Conservation (phyloP, 176 grass and related monocot species). For the Secale cereale region DNA sequence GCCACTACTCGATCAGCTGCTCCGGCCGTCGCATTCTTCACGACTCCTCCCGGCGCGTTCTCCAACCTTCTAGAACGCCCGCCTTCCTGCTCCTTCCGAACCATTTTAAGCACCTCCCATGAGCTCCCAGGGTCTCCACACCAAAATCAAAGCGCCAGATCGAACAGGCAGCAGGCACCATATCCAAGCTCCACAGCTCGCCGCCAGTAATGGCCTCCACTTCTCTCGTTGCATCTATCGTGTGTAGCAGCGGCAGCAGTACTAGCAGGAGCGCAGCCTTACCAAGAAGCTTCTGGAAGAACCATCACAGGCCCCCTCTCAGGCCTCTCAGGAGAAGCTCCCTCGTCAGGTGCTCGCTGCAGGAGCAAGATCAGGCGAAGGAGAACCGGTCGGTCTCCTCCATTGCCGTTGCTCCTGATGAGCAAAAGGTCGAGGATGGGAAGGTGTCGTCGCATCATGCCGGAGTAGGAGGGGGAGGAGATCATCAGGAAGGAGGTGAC, state of each 20-base stretch:
- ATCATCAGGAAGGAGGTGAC: not conserved
- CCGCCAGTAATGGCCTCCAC: slow-evolving; percentile 54
- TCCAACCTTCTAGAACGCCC: slow-evolving; percentile 44
- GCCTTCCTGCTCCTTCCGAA: not conserved
- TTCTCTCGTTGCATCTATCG: slow-evolving; percentile 17
- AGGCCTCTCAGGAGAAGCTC: not conserved
- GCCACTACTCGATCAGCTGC: not conserved
- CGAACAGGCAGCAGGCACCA: not conserved
- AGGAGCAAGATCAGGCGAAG: slow-evolving; percentile 45
- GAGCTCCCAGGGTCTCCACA: not conserved
- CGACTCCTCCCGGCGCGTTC: slow-evolving; percentile 41
- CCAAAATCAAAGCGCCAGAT: not conserved
- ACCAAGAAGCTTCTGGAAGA: slow-evolving; percentile 25
- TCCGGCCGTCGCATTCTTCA: slow-evolving; percentile 42
- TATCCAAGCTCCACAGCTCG: not conserved
- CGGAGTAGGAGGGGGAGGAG: not conserved
- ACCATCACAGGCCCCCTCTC: not conserved
- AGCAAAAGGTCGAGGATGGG: slow-evolving; percentile 7
- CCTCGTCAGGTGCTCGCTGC: slow-evolving; percentile 41
- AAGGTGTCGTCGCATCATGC: not conserved
- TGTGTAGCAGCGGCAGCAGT: not conserved
- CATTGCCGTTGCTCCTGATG: slow-evolving; percentile 31
- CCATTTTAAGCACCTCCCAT: slow-evolving; percentile 23
- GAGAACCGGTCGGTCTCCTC: not conserved
- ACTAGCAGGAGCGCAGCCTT: not conserved